phyloP scores from a whole-genome alignment of 2,329 filamentous ascomycete species.

The Apiospora saccharicola region DNA sequence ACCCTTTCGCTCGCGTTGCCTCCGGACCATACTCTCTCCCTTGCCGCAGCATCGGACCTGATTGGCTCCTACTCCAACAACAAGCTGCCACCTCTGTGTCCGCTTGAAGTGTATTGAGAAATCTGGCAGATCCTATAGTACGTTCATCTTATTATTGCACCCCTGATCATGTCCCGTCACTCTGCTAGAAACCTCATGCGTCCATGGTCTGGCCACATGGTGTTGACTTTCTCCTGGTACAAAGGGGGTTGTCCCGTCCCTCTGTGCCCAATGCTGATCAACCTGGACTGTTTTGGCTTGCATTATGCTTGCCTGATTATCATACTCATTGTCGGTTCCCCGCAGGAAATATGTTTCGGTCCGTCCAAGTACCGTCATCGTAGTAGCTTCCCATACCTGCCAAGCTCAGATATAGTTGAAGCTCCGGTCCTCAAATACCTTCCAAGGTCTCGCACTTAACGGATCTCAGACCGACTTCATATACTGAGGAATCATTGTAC shows the following conservation, averaged over 20 bases:
- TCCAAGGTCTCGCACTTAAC: constrained; percentile 7
- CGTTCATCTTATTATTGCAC: constrained; percentile 42
- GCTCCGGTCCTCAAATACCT: constrained; percentile 11
- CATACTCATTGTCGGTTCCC: constrained; percentile 37
- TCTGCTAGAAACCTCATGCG: constrained; percentile 36
- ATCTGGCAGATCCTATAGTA: constrained; percentile 40
- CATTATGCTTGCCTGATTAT: constrained; percentile 39
- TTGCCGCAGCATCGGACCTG: constrained; percentile 37
- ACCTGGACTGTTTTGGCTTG: constrained; percentile 46
- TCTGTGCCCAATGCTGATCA: constrained; percentile 47
- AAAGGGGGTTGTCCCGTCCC: constrained; percentile 47
- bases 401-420: constrained; percentile 46
- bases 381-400: constrained; percentile 38
- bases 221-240: constrained; percentile 41
- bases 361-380: constrained; percentile 49
- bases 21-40: constrained; percentile 43
- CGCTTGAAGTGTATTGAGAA: constrained; percentile 31
- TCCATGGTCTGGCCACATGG: constrained; percentile 15
- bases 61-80: constrained; percentile 20
- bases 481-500: constrained; percentile 5
- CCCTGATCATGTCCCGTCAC: constrained; percentile 43
- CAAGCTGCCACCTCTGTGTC: constrained; percentile 16
- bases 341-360: constrained; percentile 48
- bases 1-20: constrained; percentile 38
- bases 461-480: constrained; percentile 4